Percentiles rank a stretch among this genome's conserved stretches.
Conservation (phyloP, 2,329 filamentous ascomycete species). For the Xenosphaeropsis pyriputrescens region DNA sequence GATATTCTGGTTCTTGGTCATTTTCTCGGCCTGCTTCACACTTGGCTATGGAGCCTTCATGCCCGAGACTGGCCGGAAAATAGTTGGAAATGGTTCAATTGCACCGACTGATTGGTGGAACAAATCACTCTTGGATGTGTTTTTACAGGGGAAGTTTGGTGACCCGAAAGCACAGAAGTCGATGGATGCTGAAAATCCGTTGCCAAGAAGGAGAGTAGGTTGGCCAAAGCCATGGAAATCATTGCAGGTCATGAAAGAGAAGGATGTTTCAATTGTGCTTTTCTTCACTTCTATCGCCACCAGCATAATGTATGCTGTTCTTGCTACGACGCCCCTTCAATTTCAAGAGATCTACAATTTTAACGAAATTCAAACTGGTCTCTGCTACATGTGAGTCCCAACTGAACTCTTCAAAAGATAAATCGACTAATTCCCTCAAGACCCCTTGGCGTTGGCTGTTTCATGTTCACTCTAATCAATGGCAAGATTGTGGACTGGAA, state of each 20-base stretch:
- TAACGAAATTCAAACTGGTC: conserved; percentile 26
- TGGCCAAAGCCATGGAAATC: no score
- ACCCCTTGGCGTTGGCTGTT: conserved; percentile 29
- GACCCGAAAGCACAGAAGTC: background rate
- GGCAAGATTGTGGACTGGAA: conserved; percentile 32
- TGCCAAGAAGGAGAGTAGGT: background rate
- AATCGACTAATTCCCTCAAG: no score
- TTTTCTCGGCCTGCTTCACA: conserved; percentile 20
- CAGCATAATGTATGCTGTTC: conserved; percentile 38
- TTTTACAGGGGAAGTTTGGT: background rate
- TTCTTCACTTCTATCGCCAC: conserved; percentile 34
- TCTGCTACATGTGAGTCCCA: conserved; percentile 13
- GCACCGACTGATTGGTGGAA: background rate
- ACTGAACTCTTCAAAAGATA: conserved; percentile 33
- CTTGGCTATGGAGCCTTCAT: conserved; percentile 15
- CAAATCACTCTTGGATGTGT: background rate
- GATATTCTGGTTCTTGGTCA: conserved; percentile 35
- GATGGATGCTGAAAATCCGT: background rate
- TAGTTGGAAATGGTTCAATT: conserved; percentile 12
- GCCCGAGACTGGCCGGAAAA: conserved; percentile 11
- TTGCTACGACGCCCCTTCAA: conserved; percentile 34
- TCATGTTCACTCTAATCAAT: conserved; percentile 33
- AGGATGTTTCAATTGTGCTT: background rate
- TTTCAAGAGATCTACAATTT: conserved; percentile 28
- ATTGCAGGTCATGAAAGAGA: no score